Percentiles rank a stretch among this genome's conserved stretches.
These are phyloP conservation scores for Metarhizium humberi DNA, from an alignment of 2,329 filamentous ascomycete species.

Conservation along the genomic window DNA sequence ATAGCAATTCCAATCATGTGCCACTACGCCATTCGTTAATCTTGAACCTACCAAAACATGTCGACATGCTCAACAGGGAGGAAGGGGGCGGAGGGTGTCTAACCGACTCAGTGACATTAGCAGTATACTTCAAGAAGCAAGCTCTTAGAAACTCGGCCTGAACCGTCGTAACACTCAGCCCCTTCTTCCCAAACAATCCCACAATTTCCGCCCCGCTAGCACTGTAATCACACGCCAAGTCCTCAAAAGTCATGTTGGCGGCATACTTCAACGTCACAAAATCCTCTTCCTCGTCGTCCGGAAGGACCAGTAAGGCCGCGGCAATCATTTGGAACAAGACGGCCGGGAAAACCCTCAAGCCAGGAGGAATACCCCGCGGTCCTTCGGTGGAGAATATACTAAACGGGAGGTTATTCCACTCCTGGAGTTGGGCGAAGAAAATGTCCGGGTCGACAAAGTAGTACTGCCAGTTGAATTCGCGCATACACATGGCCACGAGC, in stretches of 20 bases:
- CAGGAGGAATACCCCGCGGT: constrained; percentile 38
- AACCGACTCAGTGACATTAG: constrained; percentile 48
- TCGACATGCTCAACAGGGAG: neutral
- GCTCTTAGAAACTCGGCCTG: constrained; percentile 48
- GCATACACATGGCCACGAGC: constrained; percentile 45
- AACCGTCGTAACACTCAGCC: constrained; percentile 46
- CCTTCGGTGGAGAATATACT: constrained; percentile 37
- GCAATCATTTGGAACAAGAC: constrained; percentile 51
- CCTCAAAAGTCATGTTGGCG: constrained; percentile 49
- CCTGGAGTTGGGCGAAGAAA: constrained; percentile 39
- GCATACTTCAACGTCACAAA: constrained; percentile 51
- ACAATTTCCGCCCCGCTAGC: constrained; percentile 46
- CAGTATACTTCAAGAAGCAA: constrained; percentile 48
- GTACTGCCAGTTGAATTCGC: constrained; percentile 52
- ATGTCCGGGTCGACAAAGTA: constrained; percentile 43
- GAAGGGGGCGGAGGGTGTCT: constrained; percentile 1
- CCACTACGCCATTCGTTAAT: constrained; percentile 28
- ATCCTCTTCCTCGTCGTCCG: constrained; percentile 33
- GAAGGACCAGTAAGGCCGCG: constrained; percentile 42
- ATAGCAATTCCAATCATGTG: constrained; percentile 47
- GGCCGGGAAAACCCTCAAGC: constrained; percentile 48
- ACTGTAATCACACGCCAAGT: constrained; percentile 51
- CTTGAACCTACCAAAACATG: neutral
- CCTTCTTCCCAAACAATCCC: constrained; percentile 45
- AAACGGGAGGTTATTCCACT: constrained; percentile 48